Base-by-base conservation (phyloP, 2,329 filamentous ascomycete species). In the Macrophomina tecta region DNA sequence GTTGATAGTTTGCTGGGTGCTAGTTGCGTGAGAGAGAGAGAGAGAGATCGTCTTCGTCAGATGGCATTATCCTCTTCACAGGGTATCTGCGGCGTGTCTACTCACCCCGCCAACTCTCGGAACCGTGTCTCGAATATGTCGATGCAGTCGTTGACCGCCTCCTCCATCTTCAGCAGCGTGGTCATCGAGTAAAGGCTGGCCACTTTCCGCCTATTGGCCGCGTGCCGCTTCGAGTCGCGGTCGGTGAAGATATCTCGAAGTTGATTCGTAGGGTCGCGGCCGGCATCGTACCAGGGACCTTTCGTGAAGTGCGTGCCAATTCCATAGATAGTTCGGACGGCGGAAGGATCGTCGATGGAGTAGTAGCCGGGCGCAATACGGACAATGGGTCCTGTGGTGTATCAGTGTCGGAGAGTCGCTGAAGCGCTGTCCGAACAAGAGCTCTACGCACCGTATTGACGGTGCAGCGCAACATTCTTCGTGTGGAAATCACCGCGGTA, bases 221-320 rank as follows among this genome's bases (percentile, higher is more conserved):
- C 16, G 30, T 61, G 56, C 23, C 23, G 32, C 56, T 61, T 48
- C 7, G 38, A 11, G 23, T 61, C 56, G 7, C 56, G 23, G 23
- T 48, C 56, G 9, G 40, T 18, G 14, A 61, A 61, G 12, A 61
- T 12, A 28, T 61, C 40, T 2, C 2, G 5, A 11, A 12, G 5
- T 8, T 9, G 12, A 3, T 2, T 23, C 2, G 86, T 84, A 66
- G 40, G 40, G 5, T 61, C 30, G 6, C 56, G 8, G 12, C 40
- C 34, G 7, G 56, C 56, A 5, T 16, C 18, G 12, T 88, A 88
- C 66, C 79, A 82, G 0, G 73, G 70, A 0, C 83, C 79, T 71
- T 88, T 88, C 0, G 75, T 73, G 64, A 88, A 87, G 0, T 86
- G 85, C 2, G 85, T 84, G 38, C 56, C 56, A 16, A 46, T 73